These are phyloP conservation scores for Lasiodiplodia hormozganensis DNA, from an alignment of 2,329 filamentous ascomycete genomes.

Conservation along the genomic window DNA sequence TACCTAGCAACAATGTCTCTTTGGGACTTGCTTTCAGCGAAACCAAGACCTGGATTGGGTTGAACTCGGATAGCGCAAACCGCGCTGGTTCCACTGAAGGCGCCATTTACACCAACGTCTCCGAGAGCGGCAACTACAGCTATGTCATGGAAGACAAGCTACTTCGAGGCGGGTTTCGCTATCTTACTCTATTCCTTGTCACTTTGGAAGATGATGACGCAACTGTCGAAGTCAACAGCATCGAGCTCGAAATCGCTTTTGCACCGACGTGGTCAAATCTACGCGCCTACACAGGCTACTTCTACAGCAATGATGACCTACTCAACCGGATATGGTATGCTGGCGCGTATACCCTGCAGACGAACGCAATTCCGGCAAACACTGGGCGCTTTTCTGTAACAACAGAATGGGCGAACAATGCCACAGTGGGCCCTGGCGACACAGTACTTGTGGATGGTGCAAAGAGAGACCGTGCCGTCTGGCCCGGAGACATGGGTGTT, in stretches of 20 bases:
- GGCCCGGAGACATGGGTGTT: slow-evolving; percentile 60
- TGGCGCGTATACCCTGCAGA: slow-evolving; percentile 61
- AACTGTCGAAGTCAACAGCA: not conserved
- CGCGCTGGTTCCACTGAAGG: not conserved
- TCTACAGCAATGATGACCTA: slow-evolving; percentile 41
- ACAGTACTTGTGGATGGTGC: slow-evolving; percentile 49
- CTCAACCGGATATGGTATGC: slow-evolving; percentile 56
- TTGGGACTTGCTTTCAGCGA: not conserved
- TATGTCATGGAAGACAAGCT: not conserved
- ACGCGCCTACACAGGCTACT: slow-evolving; percentile 48
- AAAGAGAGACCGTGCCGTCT: slow-evolving; percentile 49
- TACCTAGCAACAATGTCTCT: not conserved
- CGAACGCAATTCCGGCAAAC: slow-evolving; percentile 44
- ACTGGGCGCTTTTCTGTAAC: slow-evolving; percentile 23
- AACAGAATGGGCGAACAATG: slow-evolving; percentile 41
- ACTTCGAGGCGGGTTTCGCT: not conserved
- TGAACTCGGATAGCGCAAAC: not conserved
- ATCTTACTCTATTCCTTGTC: not conserved
- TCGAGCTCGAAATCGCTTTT: not conserved
- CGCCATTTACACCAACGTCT: not conserved
- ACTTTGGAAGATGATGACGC: not conserved
- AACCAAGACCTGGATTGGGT: not conserved
- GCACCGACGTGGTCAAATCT: slow-evolving; percentile 47
- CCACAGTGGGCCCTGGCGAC: slow-evolving; percentile 45
- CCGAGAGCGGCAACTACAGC: not conserved